Conservation (phyloP, 306 rosid species). For the Rosa multiflora region DNA sequence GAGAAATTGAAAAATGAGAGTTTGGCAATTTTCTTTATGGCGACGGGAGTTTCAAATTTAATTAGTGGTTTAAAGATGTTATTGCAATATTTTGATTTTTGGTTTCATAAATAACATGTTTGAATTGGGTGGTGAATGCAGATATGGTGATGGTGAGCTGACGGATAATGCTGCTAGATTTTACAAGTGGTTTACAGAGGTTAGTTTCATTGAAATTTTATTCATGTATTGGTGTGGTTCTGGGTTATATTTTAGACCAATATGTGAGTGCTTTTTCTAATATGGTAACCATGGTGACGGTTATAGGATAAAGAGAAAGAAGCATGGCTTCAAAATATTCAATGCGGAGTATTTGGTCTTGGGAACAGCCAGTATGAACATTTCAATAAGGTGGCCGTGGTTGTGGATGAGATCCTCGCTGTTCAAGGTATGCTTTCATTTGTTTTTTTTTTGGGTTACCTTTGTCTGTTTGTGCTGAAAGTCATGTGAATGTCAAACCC, state of each 20-base stretch:
- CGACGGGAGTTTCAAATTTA: conserved; percentile 65
- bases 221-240: not conserved
- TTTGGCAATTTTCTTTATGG: conserved; percentile 71
- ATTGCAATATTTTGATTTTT: not conserved
- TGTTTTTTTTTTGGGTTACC: not conserved
- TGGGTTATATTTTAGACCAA: not conserved
- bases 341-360: conserved; percentile 89
- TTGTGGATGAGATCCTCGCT: conserved; percentile 57
- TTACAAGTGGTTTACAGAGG: conserved; percentile 94
- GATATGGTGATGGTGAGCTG: conserved; percentile 99
- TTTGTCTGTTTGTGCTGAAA: conserved; percentile 6
- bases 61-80: not conserved
- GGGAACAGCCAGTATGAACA: conserved; percentile 98
- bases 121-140: conserved; percentile 34
- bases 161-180: conserved; percentile 95
- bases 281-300: conserved; percentile 2
- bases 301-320: conserved; percentile 77
- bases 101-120: conserved; percentile 13
- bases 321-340: conserved; percentile 74
- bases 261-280: not conserved
- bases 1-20: conserved; percentile 72
- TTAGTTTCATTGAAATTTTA: conserved; percentile 18
- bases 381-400: conserved; percentile 90
- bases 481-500: not conserved
- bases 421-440: conserved; percentile 62